Base-by-base conservation (phyloP, 1,139 yeast species). In the Wickerhamomyces sp. region DNA sequence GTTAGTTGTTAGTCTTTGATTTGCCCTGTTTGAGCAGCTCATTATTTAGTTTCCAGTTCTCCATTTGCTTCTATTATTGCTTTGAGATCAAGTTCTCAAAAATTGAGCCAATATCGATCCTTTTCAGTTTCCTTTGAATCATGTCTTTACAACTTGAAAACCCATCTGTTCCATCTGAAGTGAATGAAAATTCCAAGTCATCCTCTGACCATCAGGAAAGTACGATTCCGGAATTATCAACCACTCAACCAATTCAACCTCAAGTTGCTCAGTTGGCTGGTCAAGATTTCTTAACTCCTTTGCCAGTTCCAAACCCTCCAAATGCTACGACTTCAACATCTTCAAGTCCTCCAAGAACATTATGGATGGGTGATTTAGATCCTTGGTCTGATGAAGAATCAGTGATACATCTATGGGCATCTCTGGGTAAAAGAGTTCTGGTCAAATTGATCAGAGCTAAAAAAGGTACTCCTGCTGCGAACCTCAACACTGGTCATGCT, bases 361-460 rank as follows among this genome's bases (percentile, higher is more conserved):
- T 79, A 42, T 81, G 88, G 88, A 84, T 84, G 93, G 93, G 93
- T 23, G 93, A 84, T 58, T 67, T 84, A 53, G 91, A 84, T 58
- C 87, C 86, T 15, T 76, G 81, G 75, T 75, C 86, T 66, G 86
- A 81, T 55, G 91, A 84, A 59, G 62, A 65, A 27, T 75, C 76
- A 1, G 76, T 84, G 39, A 72, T 71, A 39, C 74, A 73, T 49
- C 72, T 84, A 40, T 84, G 91, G 91, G 53, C 58, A 10, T 45
- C 59, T 9, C 45, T 69, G 15, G 72, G 72, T 3, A 68, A 70
- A 61, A 39, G 64, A 49, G 61, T 67, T 50, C 53, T 68, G 42
- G 79, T 79, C 37, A 79, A 79, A 54, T 63, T 81, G 50, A 80
- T 80, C 56, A 76, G 70, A 48, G 81, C 81, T 7, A 72, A 69